Percentiles rank a stretch among this genome's conserved stretches.
phyloP scores from a whole-genome alignment of 2,329 filamentous ascomycete species.

The Alternaria gaisen region DNA sequence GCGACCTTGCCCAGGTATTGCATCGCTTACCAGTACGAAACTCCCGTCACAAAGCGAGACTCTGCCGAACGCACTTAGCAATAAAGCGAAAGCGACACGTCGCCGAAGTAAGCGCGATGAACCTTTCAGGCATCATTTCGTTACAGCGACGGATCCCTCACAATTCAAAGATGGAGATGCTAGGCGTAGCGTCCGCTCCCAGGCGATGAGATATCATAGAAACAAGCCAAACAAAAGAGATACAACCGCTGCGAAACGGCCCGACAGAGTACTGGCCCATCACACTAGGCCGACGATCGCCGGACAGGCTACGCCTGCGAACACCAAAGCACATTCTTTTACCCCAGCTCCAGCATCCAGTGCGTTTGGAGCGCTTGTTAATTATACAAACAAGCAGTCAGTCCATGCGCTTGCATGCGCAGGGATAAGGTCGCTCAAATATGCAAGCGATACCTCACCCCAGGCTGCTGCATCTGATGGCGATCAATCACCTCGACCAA shows the following conservation, averaged over 20 bases:
- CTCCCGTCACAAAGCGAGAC: not conserved
- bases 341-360: not conserved
- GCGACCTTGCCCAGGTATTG: too few relatives aligned
- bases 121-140: conserved; percentile 41
- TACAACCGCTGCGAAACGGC: not conserved
- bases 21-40: not conserved
- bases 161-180: conserved; percentile 41
- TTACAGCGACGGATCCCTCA: conserved; percentile 43
- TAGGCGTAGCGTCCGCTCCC: conserved; percentile 44
- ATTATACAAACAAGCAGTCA: not conserved
- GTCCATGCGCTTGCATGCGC: not conserved
- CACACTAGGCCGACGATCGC: not conserved
- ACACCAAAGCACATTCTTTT: not conserved
- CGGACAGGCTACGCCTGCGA: not conserved
- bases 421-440: not conserved
- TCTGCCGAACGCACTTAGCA: not conserved
- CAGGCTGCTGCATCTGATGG: not conserved
- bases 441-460: not conserved
- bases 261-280: not conserved
- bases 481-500: not conserved
- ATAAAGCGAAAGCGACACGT: conserved; percentile 20
- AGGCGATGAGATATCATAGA: conserved; percentile 45
- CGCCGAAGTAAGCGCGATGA: conserved; percentile 35
- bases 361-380: not conserved
- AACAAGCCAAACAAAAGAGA: conserved; percentile 24